Conservation (phyloP, 2,329 filamentous ascomycete species). For the Neoarthrinium moseri region DNA sequence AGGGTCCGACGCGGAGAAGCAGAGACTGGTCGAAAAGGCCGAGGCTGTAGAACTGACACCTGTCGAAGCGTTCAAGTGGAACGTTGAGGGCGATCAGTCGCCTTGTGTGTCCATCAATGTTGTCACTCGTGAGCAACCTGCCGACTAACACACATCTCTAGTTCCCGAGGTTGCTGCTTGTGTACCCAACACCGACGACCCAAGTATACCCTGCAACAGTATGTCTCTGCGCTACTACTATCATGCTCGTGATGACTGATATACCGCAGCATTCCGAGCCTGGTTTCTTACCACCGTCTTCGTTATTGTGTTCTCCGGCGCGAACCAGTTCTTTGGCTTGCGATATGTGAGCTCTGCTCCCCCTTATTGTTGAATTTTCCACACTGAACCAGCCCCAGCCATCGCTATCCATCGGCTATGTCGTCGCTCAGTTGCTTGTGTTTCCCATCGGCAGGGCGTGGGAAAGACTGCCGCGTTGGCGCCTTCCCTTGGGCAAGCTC, state of each 20-base stretch:
- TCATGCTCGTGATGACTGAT: not conserved
- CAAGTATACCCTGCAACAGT: conserved; percentile 30
- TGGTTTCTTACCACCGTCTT: conserved; percentile 28
- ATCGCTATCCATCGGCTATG: conserved; percentile 29
- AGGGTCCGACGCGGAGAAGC: conserved; percentile 13
- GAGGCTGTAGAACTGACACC: conserved; percentile 31
- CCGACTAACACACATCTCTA: conserved; percentile 11
- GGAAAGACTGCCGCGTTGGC: conserved; percentile 27
- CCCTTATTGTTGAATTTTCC: not conserved
- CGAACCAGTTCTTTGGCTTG: conserved; percentile 34
- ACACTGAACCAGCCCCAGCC: conserved; percentile 13
- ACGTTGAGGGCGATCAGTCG: conserved; percentile 34
- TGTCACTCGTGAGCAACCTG: not conserved
- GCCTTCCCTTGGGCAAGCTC: conserved; percentile 20
- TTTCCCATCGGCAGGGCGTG: conserved; percentile 32
- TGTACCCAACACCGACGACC: conserved; percentile 32
- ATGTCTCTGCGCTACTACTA: not conserved
- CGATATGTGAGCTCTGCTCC: conserved; percentile 24
- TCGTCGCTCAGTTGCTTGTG: conserved; percentile 33
- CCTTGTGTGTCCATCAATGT: conserved; percentile 25
- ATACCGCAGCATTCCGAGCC: conserved; percentile 24
- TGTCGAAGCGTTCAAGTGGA: conserved; percentile 33
- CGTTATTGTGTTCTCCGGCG: conserved; percentile 30
- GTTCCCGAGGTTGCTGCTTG: conserved; percentile 35
- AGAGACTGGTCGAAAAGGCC: conserved; percentile 15